Conservation (phyloP, 2,329 filamentous ascomycete genomes). For the Pseudogymnoascus sp. region DNA sequence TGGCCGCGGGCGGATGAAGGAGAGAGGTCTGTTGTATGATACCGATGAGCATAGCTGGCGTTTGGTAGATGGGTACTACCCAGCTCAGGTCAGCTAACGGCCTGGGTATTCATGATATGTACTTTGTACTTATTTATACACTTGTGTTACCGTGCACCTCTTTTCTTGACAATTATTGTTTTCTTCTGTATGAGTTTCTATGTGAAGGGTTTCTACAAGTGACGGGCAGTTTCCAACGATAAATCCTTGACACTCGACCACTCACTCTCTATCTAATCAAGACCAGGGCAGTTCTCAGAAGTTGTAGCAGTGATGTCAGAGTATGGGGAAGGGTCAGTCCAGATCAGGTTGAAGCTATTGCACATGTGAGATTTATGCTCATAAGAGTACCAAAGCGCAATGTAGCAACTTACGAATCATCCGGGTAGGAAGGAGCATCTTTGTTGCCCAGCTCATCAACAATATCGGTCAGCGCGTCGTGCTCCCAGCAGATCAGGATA, state of each 20-base stretch:
- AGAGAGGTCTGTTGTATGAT: not conserved
- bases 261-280: constrained; percentile 32
- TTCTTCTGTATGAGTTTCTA: not conserved
- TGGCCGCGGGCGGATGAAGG: not conserved
- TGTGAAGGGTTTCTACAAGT: not conserved
- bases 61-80: not conserved
- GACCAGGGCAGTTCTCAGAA: constrained; percentile 45
- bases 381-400: constrained; percentile 8
- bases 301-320: constrained; percentile 35
- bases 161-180: not conserved
- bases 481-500: constrained; percentile 55
- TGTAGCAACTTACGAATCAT: constrained; percentile 31
- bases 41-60: constrained; percentile 4
- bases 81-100: not conserved
- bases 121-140: not conserved
- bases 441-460: constrained; percentile 42
- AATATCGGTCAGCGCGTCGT: constrained; percentile 44
- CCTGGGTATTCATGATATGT: not conserved
- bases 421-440: constrained; percentile 42
- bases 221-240: not conserved
- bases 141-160: not conserved
- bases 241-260: not conserved
- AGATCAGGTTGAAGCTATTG: constrained; percentile 45
- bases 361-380: not conserved
- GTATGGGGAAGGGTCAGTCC: constrained; percentile 47